Percentiles rank a stretch among this genome's conserved stretches.
These are phyloP conservation scores for Debaryomycetaceae sp. DNA, from an alignment of 1,139 yeast genomes.

Conservation along the genomic window DNA sequence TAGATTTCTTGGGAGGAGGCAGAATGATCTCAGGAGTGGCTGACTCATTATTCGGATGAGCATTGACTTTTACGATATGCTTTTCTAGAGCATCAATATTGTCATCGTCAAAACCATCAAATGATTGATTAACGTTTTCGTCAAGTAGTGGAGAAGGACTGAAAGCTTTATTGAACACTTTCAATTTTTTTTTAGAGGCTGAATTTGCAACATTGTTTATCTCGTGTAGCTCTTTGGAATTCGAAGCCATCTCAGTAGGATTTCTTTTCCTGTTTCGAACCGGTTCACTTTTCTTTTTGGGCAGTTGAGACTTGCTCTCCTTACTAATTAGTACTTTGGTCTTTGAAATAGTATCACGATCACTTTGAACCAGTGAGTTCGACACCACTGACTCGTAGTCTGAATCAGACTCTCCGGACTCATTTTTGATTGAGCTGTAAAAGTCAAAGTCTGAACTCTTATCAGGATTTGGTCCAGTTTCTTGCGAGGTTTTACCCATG, in stretches of 20 bases:
- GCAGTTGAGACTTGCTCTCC: not conserved
- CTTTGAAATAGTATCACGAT: not conserved
- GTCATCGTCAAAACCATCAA: conserved; percentile 36
- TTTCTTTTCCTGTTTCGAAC: not conserved
- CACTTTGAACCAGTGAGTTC: not conserved
- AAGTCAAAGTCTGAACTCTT: not conserved
- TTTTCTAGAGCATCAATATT: conserved; percentile 26
- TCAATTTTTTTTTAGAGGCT: conserved; percentile 13
- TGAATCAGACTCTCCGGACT: not conserved
- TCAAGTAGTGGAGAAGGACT: conserved; percentile 17
- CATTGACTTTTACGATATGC: conserved; percentile 8
- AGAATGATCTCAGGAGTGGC: not conserved
- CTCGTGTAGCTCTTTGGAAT: not conserved
- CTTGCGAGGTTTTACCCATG: conserved; percentile 5
- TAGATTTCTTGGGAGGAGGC: not conserved
- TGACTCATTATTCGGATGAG: not conserved
- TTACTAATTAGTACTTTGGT: not conserved
- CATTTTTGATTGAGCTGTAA: not conserved
- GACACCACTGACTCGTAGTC: not conserved
- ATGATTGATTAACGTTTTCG: conserved; percentile 30
- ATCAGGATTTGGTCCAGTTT: not conserved
- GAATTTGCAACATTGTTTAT: not conserved
- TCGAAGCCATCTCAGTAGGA: not conserved
- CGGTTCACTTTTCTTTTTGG: not conserved
- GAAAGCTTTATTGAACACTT: conserved; percentile 9